Percentiles rank a stretch among this genome's conserved stretches.
These are phyloP conservation scores for Salix exigua DNA, from an alignment of 345 rosid genomes.

Conservation along the genomic window DNA sequence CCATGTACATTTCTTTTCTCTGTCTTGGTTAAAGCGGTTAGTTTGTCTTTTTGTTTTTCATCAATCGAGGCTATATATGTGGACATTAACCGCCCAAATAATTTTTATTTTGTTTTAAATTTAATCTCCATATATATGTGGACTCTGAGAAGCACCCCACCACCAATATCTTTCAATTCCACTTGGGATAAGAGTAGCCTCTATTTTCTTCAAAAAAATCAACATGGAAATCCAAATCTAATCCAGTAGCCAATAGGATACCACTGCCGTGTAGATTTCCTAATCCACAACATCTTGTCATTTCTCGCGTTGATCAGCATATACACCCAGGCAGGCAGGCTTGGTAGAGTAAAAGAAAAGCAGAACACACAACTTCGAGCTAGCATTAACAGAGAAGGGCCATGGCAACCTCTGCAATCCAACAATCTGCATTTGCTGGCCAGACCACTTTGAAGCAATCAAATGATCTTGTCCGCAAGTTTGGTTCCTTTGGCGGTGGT, in stretches of 20 bases:
- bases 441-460: slow-evolving; percentile 65
- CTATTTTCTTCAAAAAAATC: slow-evolving; percentile 25
- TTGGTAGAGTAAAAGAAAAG: neutral
- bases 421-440: slow-evolving; percentile 78
- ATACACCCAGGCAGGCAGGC: neutral
- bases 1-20: neutral
- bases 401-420: slow-evolving; percentile 88
- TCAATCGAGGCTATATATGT: no score
- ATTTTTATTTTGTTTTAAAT: neutral
- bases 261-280: slow-evolving; percentile 49
- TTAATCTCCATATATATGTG: neutral
- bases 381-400: neutral
- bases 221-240: slow-evolving; percentile 38
- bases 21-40: neutral
- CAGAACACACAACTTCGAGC: neutral
- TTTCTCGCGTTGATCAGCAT: neutral
- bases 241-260: slow-evolving; percentile 39
- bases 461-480: slow-evolving; percentile 68
- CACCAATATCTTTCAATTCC: slow-evolving; percentile 30
- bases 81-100: neutral
- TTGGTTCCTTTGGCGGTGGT: slow-evolving; percentile 55
- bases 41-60: neutral
- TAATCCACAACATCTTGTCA: slow-evolving; percentile 33
- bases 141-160: neutral
- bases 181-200: slow-evolving; percentile 42